Conservation (phyloP, 2,329 filamentous ascomycete species). For the Pyrenochaeta sp. region DNA sequence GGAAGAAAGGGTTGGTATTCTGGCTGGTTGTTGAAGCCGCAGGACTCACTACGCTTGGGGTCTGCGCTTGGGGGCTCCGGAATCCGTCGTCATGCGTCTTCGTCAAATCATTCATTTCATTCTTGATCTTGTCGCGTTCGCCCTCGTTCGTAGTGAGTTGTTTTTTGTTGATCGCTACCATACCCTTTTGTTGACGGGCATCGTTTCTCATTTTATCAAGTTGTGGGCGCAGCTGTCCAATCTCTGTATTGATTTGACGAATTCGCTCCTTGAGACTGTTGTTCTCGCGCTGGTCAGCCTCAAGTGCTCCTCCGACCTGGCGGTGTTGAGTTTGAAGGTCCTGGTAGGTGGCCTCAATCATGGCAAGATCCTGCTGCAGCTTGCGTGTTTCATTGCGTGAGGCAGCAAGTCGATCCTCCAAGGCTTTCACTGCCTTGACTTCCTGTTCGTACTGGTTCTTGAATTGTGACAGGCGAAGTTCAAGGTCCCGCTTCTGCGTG, state of each 20-base stretch:
- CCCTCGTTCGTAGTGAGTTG: slow-evolving; percentile 88
- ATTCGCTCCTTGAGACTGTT: slow-evolving; percentile 86
- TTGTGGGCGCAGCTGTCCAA: slow-evolving; percentile 84
- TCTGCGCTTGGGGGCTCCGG: slow-evolving; percentile 42
- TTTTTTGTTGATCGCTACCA: slow-evolving; percentile 99
- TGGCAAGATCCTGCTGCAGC: slow-evolving; percentile 82
- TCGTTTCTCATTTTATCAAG: slow-evolving; percentile 94
- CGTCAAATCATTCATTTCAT: slow-evolving; percentile 75
- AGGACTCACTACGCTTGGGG: slow-evolving; percentile 71
- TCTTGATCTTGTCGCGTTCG: slow-evolving; percentile 86
- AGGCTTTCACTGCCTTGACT: slow-evolving; percentile 80
- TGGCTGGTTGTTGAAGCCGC: slow-evolving; percentile 67
- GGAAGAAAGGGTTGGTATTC: slow-evolving; percentile 95
- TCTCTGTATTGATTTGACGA: slow-evolving; percentile 80
- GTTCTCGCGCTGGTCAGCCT: slow-evolving; percentile 91
- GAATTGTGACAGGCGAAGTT: slow-evolving; percentile 85
- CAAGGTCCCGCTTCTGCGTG: slow-evolving; percentile 91
- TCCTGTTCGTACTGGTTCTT: slow-evolving; percentile 92
- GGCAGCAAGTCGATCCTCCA: slow-evolving; percentile 82
- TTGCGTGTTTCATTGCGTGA: slow-evolving; percentile 84
- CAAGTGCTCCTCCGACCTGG: slow-evolving; percentile 75
- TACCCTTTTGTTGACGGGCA: slow-evolving; percentile 91
- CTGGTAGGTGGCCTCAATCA: slow-evolving; percentile 80
- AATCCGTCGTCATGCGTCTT: slow-evolving; percentile 67
- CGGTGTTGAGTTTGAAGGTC: slow-evolving; percentile 86